These are phyloP conservation scores for sunflower (Helianthus annuus) DNA, from an alignment of 129 eudicot genomes.

Conservation along the genomic window HanXRQr2.0-SUNRISE NC_035443.2:129850965-129851464, in stretches of 20 bases:
- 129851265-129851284: conserved; percentile 42
- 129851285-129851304: conserved; percentile 57
- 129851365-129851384: conserved; percentile 15
- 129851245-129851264: conserved; percentile 48
- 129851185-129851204: neutral
- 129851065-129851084: no score
- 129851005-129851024: no score
- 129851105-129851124: no score
- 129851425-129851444: conserved; percentile 90
- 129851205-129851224: neutral
- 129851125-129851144: no score
- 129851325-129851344: conserved; percentile 22
- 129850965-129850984: no score
- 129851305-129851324: conserved; percentile 78
- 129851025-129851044: no score
- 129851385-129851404: conserved; percentile 3
- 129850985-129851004: no score
- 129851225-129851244: conserved; percentile 8
- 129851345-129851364: neutral
- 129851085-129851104: no score
- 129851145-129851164: no score
- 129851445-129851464: conserved; percentile 89
- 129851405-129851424: conserved; percentile 74
- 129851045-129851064: no score
- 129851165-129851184: no score